Evolutionary conservation across 2,329 filamentous ascomycete genomes (phyloP).

Genomic region (Ophiostoma ips): DNA sequence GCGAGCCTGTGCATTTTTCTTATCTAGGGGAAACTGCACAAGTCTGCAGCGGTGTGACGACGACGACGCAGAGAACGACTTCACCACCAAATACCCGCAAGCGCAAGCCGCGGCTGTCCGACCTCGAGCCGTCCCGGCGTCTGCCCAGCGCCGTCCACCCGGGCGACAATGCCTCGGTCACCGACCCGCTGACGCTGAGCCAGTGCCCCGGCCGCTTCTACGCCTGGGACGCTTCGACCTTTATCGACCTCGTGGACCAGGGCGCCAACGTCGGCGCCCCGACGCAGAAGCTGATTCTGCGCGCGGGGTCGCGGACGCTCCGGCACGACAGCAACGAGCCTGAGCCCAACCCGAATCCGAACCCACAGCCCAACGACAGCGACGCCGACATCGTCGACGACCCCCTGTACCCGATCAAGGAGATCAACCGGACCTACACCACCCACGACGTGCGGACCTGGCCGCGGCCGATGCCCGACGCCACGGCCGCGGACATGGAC

Average conservation of each 20-base stretch:
- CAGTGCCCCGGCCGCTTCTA: constrained; percentile 40
- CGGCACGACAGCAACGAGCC: neutral
- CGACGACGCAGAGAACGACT: too few species aligned
- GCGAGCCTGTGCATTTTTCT: too few species aligned
- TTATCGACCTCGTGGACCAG: constrained; percentile 46
- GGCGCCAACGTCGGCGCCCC: constrained; percentile 20
- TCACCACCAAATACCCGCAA: neutral
- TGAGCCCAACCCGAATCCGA: neutral
- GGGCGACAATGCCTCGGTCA: constrained; percentile 28
- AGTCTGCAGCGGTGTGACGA: too few species aligned
- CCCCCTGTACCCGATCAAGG: neutral
- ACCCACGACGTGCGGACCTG: constrained; percentile 16
- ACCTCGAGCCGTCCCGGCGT: constrained; percentile 4
- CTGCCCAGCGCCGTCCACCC: constrained; percentile 32
- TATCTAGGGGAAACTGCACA: too few species aligned
- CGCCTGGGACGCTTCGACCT: constrained; percentile 35
- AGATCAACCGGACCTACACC: neutral
- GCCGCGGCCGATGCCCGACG: constrained; percentile 16
- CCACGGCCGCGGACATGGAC: neutral
- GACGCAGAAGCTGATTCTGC: constrained; percentile 33
- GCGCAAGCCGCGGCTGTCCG: constrained; percentile 19
- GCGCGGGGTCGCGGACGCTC: constrained; percentile 25
- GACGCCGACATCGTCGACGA: neutral
- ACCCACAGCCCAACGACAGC: neutral
- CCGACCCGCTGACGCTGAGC: constrained; percentile 33